Percentiles rank a stretch among this genome's conserved stretches.
Evolutionary conservation across 2,329 filamentous ascomycete species (phyloP).

Genomic region (Rhexocercosporidium sp.): DNA sequence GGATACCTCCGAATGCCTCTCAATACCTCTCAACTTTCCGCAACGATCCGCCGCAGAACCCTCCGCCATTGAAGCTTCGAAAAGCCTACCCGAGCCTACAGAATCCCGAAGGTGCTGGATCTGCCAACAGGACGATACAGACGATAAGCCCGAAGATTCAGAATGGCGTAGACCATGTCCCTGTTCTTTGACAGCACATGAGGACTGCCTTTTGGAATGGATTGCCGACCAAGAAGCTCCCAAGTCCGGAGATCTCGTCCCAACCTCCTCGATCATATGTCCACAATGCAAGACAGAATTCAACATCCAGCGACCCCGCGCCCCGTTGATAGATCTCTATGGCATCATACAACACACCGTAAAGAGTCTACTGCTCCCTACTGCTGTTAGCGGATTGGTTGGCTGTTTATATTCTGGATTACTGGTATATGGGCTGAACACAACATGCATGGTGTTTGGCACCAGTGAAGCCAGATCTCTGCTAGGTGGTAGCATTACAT

Average conservation of each 20-base stretch:
- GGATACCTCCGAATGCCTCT: background rate
- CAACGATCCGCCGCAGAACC: background rate
- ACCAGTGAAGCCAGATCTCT: slow-evolving; percentile 56
- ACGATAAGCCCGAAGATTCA: slow-evolving; percentile 50
- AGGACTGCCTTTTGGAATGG: slow-evolving; percentile 89
- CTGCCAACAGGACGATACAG: slow-evolving; percentile 62
- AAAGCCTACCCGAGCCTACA: background rate
- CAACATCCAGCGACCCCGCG: slow-evolving; percentile 74
- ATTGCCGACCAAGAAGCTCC: slow-evolving; percentile 84
- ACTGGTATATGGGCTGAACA: slow-evolving; percentile 63
- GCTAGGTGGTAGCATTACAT: slow-evolving; percentile 11
- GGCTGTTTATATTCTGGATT: slow-evolving; percentile 56
- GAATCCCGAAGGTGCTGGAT: slow-evolving; percentile 62
- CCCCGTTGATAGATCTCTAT: slow-evolving; percentile 63
- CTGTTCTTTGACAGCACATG: slow-evolving; percentile 89
- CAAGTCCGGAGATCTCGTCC: slow-evolving; percentile 52
- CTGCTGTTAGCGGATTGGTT: slow-evolving; percentile 39
- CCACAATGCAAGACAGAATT: slow-evolving; percentile 90
- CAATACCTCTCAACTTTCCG: slow-evolving; percentile 5
- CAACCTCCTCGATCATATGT: slow-evolving; percentile 73
- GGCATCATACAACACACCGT: slow-evolving; percentile 32
- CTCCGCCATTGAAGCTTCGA: background rate
- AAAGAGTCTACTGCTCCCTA: slow-evolving; percentile 36
- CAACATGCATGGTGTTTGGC: slow-evolving; percentile 70
- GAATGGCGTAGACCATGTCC: slow-evolving; percentile 88